Conservation (phyloP, 2,329 filamentous ascomycete species). For the Xylaria sp. region DNA sequence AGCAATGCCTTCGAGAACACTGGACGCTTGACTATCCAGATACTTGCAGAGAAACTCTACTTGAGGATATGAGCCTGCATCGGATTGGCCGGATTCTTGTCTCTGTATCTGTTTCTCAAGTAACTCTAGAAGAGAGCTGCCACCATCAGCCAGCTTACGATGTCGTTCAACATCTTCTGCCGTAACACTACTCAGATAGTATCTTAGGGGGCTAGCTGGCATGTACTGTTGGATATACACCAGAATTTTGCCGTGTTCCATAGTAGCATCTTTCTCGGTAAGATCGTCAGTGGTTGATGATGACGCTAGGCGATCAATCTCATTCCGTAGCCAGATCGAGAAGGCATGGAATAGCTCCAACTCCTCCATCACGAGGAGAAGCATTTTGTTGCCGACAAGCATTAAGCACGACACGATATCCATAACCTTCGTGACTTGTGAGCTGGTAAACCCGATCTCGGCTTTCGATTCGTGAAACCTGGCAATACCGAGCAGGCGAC, state of each 20-base stretch:
- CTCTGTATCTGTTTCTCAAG: conserved; percentile 62
- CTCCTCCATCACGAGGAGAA: conserved; percentile 79
- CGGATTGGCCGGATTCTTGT: conserved; percentile 58
- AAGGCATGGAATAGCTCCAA: conserved; percentile 81
- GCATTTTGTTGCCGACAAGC: conserved; percentile 77
- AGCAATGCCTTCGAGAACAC: conserved; percentile 74
- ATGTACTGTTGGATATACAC: conserved; percentile 81
- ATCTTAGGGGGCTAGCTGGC: conserved; percentile 70
- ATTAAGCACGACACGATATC: conserved; percentile 81
- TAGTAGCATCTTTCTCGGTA: conserved; percentile 78
- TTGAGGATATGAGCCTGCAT: conserved; percentile 66
- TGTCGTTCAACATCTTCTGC: conserved; percentile 63
- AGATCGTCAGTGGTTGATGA: conserved; percentile 75
- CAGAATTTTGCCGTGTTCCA: conserved; percentile 78
- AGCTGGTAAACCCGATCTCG: conserved; percentile 73
- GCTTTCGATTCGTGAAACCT: conserved; percentile 77
- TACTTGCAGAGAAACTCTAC: conserved; percentile 73
- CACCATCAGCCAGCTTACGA: conserved; percentile 58
- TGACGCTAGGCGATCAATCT: conserved; percentile 81
- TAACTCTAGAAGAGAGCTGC: conserved; percentile 59
- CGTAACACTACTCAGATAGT: conserved; percentile 66
- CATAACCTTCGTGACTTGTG: conserved; percentile 71
- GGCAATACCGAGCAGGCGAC: conserved; percentile 84
- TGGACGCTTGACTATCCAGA: conserved; percentile 67
- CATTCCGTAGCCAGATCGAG: conserved; percentile 83